phyloP scores from a whole-genome alignment of 768 basidiomycete genomes.

The Dioszegia hungarica region DNA sequence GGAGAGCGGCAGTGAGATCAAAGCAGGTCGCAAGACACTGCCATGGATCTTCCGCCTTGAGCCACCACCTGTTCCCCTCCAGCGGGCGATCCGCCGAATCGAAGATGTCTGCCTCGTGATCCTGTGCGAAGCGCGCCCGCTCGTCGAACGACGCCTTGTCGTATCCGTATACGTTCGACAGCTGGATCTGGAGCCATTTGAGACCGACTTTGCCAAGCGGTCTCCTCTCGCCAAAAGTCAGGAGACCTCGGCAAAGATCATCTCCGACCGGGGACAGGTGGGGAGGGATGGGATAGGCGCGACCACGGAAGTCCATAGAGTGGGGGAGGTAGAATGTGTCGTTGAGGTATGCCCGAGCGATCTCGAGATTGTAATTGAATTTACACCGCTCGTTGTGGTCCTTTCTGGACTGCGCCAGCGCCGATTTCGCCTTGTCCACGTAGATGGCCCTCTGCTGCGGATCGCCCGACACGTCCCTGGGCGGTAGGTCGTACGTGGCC shows the following conservation, averaged over 20 bases:
- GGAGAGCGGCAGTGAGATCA: constrained; percentile 76
- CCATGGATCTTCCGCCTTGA: constrained; percentile 90
- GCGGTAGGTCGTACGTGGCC: constrained; percentile 48
- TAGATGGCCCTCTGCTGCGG: constrained; percentile 55
- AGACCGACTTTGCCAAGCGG: constrained; percentile 78
- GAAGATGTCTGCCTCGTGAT: constrained; percentile 68
- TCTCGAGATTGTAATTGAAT: constrained; percentile 95
- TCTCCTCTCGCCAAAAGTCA: constrained; percentile 73
- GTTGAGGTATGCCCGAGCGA: constrained; percentile 81
- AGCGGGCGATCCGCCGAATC: constrained; percentile 80
- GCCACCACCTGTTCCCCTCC: constrained; percentile 79
- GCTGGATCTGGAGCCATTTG: constrained; percentile 91
- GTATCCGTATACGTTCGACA: constrained; percentile 85
- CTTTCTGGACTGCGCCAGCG: constrained; percentile 62
- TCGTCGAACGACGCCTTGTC: constrained; percentile 95
- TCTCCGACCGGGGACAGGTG: constrained; percentile 94
- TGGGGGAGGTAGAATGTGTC: constrained; percentile 90
- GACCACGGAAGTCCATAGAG: constrained; percentile 92
- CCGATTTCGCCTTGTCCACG: constrained; percentile 56
- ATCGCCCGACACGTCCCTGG: constrained; percentile 54
- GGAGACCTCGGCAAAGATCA: constrained; percentile 75
- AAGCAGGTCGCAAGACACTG: constrained; percentile 90
- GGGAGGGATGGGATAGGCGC: constrained; percentile 89
- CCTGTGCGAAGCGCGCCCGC: constrained; percentile 70
- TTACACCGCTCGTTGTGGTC: constrained; percentile 89